Conservation (phyloP, 371 early-diverging fungal species). For the Dichotomocladium elegans region DNA sequence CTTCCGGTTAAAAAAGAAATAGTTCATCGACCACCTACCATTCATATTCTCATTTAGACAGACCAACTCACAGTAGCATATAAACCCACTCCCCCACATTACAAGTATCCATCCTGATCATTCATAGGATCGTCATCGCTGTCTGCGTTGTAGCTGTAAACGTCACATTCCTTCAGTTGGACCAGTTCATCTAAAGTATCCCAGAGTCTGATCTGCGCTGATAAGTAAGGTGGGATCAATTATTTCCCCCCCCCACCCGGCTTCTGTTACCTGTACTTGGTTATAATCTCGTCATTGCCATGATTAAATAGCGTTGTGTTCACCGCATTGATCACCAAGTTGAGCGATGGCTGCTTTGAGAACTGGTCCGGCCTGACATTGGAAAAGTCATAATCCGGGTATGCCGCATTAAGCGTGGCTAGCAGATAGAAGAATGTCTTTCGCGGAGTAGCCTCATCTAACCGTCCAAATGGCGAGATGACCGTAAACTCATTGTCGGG, state of each 20-base stretch:
- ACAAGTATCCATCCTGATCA: constrained; percentile 67
- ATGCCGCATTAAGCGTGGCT: constrained; percentile 89
- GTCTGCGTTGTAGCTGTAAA: constrained; percentile 85
- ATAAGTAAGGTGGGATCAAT: neutral
- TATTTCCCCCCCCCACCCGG: too few relatives aligned
- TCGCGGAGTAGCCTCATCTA: constrained; percentile 71
- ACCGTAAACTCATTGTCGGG: constrained; percentile 52
- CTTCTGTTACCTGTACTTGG: constrained; percentile 31
- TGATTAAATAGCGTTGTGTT: constrained; percentile 82
- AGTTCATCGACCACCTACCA: constrained; percentile 87
- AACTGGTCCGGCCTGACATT: constrained; percentile 87
- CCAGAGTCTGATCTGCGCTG: constrained; percentile 58
- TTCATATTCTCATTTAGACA: neutral
- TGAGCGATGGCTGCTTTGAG: constrained; percentile 66
- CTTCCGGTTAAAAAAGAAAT: constrained; percentile 90
- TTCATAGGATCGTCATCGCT: constrained; percentile 85
- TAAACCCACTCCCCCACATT: constrained; percentile 11
- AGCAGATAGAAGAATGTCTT: constrained; percentile 89
- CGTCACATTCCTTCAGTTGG: constrained; percentile 76
- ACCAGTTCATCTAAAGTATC: constrained; percentile 79
- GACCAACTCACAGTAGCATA: neutral
- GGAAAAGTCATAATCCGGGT: constrained; percentile 94
- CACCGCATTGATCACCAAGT: constrained; percentile 76
- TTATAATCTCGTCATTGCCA: constrained; percentile 63
- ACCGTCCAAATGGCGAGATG: constrained; percentile 81